Base-by-base conservation (phyloP, 2,329 filamentous ascomycete species). In the Bimuria novae-zelandiae region DNA sequence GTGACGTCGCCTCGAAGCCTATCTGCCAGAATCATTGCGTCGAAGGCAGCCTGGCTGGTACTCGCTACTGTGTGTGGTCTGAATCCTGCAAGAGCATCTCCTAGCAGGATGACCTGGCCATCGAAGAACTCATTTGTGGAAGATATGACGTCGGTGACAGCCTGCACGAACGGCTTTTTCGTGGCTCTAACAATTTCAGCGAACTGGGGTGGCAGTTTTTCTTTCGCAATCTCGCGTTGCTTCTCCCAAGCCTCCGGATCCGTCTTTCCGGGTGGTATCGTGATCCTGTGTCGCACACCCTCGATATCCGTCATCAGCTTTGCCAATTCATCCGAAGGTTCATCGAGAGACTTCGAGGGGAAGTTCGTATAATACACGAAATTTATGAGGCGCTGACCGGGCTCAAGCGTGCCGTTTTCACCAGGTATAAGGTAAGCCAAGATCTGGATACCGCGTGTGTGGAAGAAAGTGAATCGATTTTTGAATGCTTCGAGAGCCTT, bases 301-400 rank as follows among this genome's bases (percentile, higher is more conserved):
- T 77, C 58, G 3, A 66, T 54, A 52, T 80, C 78, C 2, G 78
- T 81, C 69, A 81, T 76, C 7, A 79, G 59, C 1, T 75, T 72
- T 7, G 64, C 61, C 21, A 78, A 69, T 17, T 76, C 76, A 2
- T 63, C 33, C 1, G 75, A 75, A 6, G 62, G 68, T n/a, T 77
- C 70, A 35, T 57, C 55, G 4, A 68, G 48, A 1, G 60, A 63
- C 10, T 49, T 27, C 0, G 65, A 60, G 0, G 65, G 55, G 22
- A 76, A 69, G 56, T 79, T 77, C 47, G 65, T 72, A 63, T 81
- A 82, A 70, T 77, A 80, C 1, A 81, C 75, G 55, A 73, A 80
- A 52, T 80, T 81, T 56, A 80, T 68, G 3, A 78, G 71, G 10
- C 77, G 72, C 21, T 76, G 61, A 4, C 75, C 76, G 0, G 68